These are phyloP conservation scores for Auriscalpium microsporum DNA, from an alignment of 768 basidiomycete species.

Conservation along the genomic window DNA sequence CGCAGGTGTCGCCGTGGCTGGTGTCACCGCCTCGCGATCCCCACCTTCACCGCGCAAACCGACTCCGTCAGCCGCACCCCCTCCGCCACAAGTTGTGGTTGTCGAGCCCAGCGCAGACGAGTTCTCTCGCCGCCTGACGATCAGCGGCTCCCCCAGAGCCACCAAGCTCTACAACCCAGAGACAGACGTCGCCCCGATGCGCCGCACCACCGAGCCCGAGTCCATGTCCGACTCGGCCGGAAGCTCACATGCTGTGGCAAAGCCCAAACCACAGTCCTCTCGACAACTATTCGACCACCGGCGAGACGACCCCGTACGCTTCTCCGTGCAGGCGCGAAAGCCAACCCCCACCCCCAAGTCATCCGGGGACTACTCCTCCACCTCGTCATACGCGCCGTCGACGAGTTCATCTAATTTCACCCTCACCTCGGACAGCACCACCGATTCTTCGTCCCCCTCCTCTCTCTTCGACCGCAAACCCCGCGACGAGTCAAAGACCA, in stretches of 20 bases:
- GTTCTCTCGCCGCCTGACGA: constrained; percentile 63
- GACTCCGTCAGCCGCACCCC: constrained; percentile 33
- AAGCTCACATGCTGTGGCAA: constrained; percentile 39
- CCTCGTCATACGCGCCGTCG: constrained; percentile 67
- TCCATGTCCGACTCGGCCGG: constrained; percentile 48
- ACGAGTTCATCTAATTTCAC: constrained; percentile 62
- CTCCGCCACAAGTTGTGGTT: constrained; percentile 29
- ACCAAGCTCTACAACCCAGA: constrained; percentile 67
- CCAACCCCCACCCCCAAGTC: constrained; percentile 48
- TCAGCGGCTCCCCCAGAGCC: constrained; percentile 43
- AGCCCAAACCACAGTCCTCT: constrained; percentile 21
- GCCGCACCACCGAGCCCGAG: constrained; percentile 59
- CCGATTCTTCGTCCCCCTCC: constrained; percentile 65
- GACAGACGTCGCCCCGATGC: constrained; percentile 51
- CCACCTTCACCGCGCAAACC: constrained; percentile 20
- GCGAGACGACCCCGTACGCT: constrained; percentile 86
- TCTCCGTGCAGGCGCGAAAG: constrained; percentile 50
- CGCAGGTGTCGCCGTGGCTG: constrained; percentile 14
- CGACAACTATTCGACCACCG: constrained; percentile 80
- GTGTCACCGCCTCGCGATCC: constrained; percentile 29
- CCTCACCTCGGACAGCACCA: constrained; percentile 55
- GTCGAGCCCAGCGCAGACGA: constrained; percentile 41
- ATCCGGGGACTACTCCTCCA: constrained; percentile 65
- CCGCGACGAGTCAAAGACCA: constrained; percentile 44
- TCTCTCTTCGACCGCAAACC: constrained; percentile 52